phyloP scores from a whole-genome alignment of 2,329 filamentous ascomycete genomes.

The Didymella pinodella region DNA sequence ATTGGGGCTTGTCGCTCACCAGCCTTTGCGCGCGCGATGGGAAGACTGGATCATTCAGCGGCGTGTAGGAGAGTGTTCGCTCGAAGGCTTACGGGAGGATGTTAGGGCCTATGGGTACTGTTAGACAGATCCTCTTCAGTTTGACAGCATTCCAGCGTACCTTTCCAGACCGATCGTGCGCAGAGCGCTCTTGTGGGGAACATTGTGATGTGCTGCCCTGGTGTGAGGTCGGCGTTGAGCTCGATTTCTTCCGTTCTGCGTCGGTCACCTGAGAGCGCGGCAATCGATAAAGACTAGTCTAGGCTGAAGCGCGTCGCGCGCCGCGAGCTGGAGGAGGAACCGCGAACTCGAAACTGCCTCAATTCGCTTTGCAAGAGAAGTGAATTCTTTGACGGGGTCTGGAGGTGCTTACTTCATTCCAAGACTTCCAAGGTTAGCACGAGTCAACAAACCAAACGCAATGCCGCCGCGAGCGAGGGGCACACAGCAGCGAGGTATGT shows the following conservation, averaged over 20 bases:
- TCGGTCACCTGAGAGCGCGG: conserved; percentile 40
- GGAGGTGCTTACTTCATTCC: neutral
- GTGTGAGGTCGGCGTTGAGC: conserved; percentile 39
- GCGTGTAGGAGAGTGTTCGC: conserved; percentile 15
- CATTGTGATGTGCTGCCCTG: conserved; percentile 60
- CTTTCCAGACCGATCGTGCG: conserved; percentile 88
- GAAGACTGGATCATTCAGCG: conserved; percentile 59
- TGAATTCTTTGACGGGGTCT: neutral
- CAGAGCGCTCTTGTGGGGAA: conserved; percentile 68
- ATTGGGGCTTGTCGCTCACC: conserved; percentile 75
- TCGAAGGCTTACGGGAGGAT: conserved; percentile 69
- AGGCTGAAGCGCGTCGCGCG: conserved; percentile 45
- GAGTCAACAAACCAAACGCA: conserved; percentile 1
- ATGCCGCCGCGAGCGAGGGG: conserved; percentile 42
- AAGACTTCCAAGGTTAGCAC: neutral
- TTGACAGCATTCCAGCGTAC: conserved; percentile 55
- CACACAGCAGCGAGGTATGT: conserved; percentile 41
- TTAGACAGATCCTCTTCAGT: conserved; percentile 4
- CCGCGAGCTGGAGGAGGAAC: neutral
- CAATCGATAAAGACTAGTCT: conserved; percentile 30
- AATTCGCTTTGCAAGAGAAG: neutral
- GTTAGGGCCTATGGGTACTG: conserved; percentile 64
- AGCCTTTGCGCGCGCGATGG: conserved; percentile 67
- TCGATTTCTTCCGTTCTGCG: conserved; percentile 27
- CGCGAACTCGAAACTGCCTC: neutral